Evolutionary conservation across 805 yeast genomes (phyloP), one percentile per base, ranked within the genome.

Genomic region (Metschnikowia amazonensis): DNA sequence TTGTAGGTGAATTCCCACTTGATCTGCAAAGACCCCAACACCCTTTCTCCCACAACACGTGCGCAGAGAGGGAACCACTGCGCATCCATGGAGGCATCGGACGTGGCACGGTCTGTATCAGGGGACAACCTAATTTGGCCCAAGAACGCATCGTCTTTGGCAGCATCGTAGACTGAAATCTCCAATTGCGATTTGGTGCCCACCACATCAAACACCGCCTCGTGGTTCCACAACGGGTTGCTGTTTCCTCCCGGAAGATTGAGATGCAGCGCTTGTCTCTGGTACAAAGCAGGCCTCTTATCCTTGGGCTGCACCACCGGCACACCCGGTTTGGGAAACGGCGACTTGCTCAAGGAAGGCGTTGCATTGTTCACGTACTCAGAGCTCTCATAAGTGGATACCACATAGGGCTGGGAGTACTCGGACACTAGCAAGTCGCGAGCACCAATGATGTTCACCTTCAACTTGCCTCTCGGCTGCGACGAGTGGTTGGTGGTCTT

Each of bases 191-290:
- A 83, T 55, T 77, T 81, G 34, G 84, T 81, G 14, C 92, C 95
- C 33, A 89, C 80, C 36, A 94, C 96, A 64, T 92, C 99, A 61
- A 94, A 92, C 10, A 81, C 80, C 11, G 97, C 92, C 62, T 89
- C 89, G 64, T 90, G 96, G 60, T 87, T 86, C 96, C 97, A 92
- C 27, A 77, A 71, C 13, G 97, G 96, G 60, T 84, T 84, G 13
- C 49, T 27, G 48, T 44, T 47, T 18, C 51, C 58, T 29, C 56
- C 51, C 34, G 56, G 44, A 16, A 65, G 54, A 30, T 59, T 60
- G 42, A 64, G 60, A 45, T 67, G 76, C 29, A 69, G 64, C 10
- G 66, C 59, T 51, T 67, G 75, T 50, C 72, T 56, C 53, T 69
- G 74, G 53, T 67, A 68, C 45, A 67, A 49, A 4, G 67, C 56